phyloP scores from a whole-genome alignment of 139 green algal species.

The Ulvella scutata region DNA sequence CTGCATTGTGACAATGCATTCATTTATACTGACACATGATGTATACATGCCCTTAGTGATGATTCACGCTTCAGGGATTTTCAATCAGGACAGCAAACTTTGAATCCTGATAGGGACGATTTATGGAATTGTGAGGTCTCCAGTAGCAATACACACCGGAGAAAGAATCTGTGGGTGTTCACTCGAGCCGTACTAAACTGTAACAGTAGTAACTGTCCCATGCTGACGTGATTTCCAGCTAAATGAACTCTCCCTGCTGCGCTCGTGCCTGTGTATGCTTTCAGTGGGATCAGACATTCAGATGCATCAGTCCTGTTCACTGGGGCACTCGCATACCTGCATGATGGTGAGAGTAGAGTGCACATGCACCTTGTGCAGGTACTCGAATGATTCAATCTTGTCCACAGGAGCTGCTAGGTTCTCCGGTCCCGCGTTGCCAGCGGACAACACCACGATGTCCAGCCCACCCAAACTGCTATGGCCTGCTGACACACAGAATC shows the following conservation, averaged over 20 bases:
- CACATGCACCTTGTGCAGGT: not conserved
- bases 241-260: too few species aligned
- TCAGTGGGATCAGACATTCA: not conserved
- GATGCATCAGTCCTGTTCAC: not conserved
- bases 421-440: not conserved
- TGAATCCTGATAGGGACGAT: not conserved
- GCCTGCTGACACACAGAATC: not conserved
- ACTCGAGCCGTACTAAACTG: too few species aligned
- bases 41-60: not conserved
- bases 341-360: not conserved
- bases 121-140: not conserved
- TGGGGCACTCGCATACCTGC: not conserved
- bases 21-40: not conserved
- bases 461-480: not conserved
- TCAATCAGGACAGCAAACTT: not conserved
- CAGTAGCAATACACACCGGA: too few species aligned
- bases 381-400: not conserved
- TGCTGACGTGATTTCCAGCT: too few species aligned
- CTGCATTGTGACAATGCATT: not conserved
- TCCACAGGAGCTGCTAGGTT: too few species aligned
- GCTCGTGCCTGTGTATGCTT: not conserved
- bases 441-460: not conserved
- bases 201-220: too few species aligned
- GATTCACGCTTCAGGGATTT: not conserved
- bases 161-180: too few species aligned